These are phyloP conservation scores for Zoysia pacifica DNA, from an alignment of 176 grass and related monocot species.

Conservation along the genomic window DNA sequence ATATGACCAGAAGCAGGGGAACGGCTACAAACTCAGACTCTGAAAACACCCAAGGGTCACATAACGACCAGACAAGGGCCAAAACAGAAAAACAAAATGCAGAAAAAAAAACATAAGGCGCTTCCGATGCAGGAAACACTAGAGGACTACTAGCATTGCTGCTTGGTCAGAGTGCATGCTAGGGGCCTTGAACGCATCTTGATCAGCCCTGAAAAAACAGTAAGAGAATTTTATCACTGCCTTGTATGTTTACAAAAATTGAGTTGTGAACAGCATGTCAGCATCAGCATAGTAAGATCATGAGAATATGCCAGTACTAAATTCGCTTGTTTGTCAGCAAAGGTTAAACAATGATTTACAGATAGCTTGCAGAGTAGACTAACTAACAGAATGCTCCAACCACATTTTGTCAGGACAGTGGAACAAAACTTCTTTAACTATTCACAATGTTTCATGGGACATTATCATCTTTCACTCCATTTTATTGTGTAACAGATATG, in stretches of 20 bases:
- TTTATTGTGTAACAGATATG: background rate
- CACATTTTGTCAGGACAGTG: too few relatives aligned
- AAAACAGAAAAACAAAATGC: background rate
- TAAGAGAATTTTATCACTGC: background rate
- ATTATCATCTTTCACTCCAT: too few relatives aligned
- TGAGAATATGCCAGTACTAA: background rate
- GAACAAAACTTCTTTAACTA: too few relatives aligned
- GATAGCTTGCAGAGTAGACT: background rate
- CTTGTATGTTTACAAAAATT: background rate
- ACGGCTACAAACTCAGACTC: background rate
- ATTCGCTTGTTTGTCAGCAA: background rate
- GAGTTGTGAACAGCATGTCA: background rate
- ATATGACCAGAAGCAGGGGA: slow-evolving; percentile 4
- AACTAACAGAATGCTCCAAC: background rate
- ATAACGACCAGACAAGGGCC: background rate
- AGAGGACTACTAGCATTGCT: background rate
- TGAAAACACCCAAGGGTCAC: background rate
- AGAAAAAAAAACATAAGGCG: background rate
- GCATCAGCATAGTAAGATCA: background rate
- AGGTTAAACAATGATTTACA: background rate
- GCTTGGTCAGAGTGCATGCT: background rate
- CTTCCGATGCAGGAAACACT: background rate
- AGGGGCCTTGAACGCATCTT: background rate
- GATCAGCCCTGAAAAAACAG: slow-evolving; percentile 31
- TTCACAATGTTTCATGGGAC: too few relatives aligned